Evolutionary conservation across 805 yeast species (phyloP).

Genomic region (Candida orba): DNA sequence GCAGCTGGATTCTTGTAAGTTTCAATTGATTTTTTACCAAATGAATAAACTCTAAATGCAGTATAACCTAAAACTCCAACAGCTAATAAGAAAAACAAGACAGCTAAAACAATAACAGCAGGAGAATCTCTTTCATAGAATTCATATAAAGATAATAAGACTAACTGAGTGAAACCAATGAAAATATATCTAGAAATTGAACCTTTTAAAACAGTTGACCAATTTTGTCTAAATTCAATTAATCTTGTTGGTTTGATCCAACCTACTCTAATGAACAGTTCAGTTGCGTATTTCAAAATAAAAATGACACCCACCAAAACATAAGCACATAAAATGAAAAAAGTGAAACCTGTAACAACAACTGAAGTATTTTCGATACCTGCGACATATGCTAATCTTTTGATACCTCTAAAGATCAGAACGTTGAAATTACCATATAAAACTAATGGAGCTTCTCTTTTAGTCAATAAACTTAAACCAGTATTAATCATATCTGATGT

Average conservation of each 20-base stretch:
- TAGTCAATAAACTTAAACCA: conserved; percentile 23
- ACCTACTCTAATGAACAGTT: conserved; percentile 39
- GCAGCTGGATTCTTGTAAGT: conserved; percentile 80
- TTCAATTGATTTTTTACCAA: conserved; percentile 55
- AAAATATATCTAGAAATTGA: conserved; percentile 69
- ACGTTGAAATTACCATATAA: conserved; percentile 49
- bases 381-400: conserved; percentile 72
- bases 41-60: conserved; percentile 51
- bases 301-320: conserved; percentile 58
- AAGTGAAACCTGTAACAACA: conserved; percentile 82
- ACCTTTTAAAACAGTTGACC: conserved; percentile 65
- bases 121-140: conserved; percentile 77
- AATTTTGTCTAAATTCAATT: conserved; percentile 43
- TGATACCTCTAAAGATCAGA: conserved; percentile 76
- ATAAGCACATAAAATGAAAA: conserved; percentile 71
- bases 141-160: conserved; percentile 81
- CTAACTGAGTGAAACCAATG: conserved; percentile 80
- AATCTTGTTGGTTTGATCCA: conserved; percentile 44
- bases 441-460: conserved; percentile 30
- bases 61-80: conserved; percentile 58
- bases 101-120: conserved; percentile 80
- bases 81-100: conserved; percentile 57
- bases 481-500: conserved; percentile 6
- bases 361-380: conserved; percentile 77
- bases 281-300: conserved; percentile 42